Conservation (phyloP, 2,329 filamentous ascomycete genomes). For the Thielaviopsis euricoi region DNA sequence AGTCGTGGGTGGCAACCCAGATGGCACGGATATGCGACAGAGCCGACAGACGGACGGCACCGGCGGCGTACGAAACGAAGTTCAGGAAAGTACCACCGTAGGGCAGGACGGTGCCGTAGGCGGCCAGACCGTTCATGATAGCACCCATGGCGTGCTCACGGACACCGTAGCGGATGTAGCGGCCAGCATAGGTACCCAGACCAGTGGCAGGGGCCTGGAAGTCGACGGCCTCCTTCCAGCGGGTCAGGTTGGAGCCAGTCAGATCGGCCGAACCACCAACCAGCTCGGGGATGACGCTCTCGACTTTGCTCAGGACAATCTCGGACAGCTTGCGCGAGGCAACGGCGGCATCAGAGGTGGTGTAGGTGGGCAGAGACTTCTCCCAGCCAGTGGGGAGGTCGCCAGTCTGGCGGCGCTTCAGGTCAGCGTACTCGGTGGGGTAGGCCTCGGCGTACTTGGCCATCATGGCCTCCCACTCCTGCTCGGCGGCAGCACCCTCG, state of each 20-base stretch:
- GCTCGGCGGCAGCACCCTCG: constrained; percentile 73
- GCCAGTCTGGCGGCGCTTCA: constrained; percentile 61
- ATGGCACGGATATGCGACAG: constrained; percentile 82
- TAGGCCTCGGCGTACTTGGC: constrained; percentile 69
- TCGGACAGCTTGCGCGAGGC: constrained; percentile 96
- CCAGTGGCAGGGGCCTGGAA: constrained; percentile 82
- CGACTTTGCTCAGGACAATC: constrained; percentile 76
- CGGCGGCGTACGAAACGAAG: constrained; percentile 96
- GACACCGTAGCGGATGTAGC: constrained; percentile 86
- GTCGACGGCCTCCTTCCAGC: constrained; percentile 93
- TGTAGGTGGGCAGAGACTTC: constrained; percentile 83
- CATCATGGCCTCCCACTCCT: constrained; percentile 90
- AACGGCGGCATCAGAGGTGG: constrained; percentile 64
- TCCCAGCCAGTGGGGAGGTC: constrained; percentile 94
- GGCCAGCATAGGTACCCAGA: constrained; percentile 78
- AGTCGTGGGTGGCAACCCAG: constrained; percentile 97
- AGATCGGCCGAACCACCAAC: constrained; percentile 93
- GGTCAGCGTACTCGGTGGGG: constrained; percentile 64
- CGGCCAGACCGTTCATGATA: constrained; percentile 87
- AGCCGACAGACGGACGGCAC: constrained; percentile 83
- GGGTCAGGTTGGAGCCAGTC: constrained; percentile 96
- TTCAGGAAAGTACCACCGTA: constrained; percentile 96
- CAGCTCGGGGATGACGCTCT: constrained; percentile 71
- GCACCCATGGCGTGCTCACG: constrained; percentile 86
- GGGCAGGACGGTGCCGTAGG: constrained; percentile 88